Percentiles rank a stretch among this genome's conserved stretches.
Conservation (phyloP, 768 basidiomycete species). For the Ephemerocybe angulata region DNA sequence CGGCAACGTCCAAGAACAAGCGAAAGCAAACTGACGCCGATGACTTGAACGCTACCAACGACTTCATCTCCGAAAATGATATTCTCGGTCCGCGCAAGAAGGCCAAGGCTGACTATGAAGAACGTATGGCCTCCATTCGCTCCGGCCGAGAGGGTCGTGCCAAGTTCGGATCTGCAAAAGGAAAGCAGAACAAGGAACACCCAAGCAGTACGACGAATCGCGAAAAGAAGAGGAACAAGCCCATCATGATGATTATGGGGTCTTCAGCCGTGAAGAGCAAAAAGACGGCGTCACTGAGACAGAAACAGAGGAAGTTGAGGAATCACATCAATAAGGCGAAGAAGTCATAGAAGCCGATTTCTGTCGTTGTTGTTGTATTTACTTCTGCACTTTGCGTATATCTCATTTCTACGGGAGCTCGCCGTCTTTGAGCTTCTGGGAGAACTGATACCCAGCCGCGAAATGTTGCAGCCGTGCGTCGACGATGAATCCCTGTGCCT, state of each 20-base stretch:
- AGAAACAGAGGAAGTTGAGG: slow-evolving; percentile 76
- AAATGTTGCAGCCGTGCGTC: slow-evolving; percentile 80
- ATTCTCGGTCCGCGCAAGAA: slow-evolving; percentile 95
- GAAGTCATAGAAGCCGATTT: slow-evolving; percentile 33
- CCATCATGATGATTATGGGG: slow-evolving; percentile 89
- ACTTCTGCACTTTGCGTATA: background rate
- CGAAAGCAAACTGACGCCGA: slow-evolving; percentile 85
- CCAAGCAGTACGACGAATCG: slow-evolving; percentile 87
- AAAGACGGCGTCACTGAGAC: slow-evolving; percentile 76
- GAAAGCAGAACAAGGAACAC: slow-evolving; percentile 82
- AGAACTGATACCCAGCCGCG: slow-evolving; percentile 65
- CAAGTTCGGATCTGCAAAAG: slow-evolving; percentile 86
- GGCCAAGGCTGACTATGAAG: slow-evolving; percentile 88
- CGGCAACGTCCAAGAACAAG: slow-evolving; percentile 74
- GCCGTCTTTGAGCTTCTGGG: slow-evolving; percentile 27
- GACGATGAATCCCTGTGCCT: slow-evolving; percentile 52
- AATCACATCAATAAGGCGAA: slow-evolving; percentile 74
- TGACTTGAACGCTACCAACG: slow-evolving; percentile 46
- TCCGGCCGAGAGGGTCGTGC: slow-evolving; percentile 94
- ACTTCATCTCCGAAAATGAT: slow-evolving; percentile 85
- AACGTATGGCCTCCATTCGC: slow-evolving; percentile 86
- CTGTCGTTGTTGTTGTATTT: slow-evolving; percentile 3
- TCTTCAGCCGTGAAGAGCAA: slow-evolving; percentile 75
- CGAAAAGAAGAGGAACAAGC: slow-evolving; percentile 92
- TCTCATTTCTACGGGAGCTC: background rate